Base-by-base conservation (phyloP, 208 protist genomes). In the Herpetomonas tarakana region DNA sequence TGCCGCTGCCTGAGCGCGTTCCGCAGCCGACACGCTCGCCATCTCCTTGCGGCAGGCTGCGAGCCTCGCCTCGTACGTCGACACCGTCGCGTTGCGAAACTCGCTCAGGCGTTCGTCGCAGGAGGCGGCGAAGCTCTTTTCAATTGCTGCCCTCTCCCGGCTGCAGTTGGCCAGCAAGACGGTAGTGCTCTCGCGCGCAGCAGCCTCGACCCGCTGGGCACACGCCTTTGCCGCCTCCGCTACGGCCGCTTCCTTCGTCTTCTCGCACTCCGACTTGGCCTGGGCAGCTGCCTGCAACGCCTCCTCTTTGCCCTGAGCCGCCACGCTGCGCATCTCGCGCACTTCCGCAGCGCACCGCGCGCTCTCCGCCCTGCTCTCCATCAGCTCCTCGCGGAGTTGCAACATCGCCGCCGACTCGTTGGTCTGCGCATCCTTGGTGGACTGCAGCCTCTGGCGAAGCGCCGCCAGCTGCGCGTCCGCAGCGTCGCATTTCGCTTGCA, bases 151-250 rank as follows among this genome's bases (percentile, higher is more conserved):
- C 21, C n/a, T 52, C 24, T 45, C 52, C 35, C 19, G 19, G 16
- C 61, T 29, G 35, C 60, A 65, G 28, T 57, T n/a, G n/a, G n/a
- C 35, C 35, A 41, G 35, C 35, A 14, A 14, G 9, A 41, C 35
- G 35, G 35, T 14, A 14, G 35, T 41, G 35, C 35, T 41, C 35
- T 3, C 31, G 52, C 38, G 27, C 3, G 29, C 26, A 3, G 47
- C 24, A 2, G 62, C 53, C 0, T 4, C 29, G 4, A 30, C 49
- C 0, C n/a, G 41, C 4, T 30, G 47, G 1, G 9, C 29, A 2
- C 27, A 12, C 41, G 16, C 2, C 39, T 58, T n/a, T 12, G 46
- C 47, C 0, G 35, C 31, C 12, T 27, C 31, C 0, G 45, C 35
- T 7, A 24, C 58, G 29, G 44, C 47, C 26, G 16, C 47, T 22